Percentiles rank a stretch among this genome's conserved stretches.
Conservation (phyloP, 495 filamentous ascomycete species). For the Podospora anserina region DNA sequence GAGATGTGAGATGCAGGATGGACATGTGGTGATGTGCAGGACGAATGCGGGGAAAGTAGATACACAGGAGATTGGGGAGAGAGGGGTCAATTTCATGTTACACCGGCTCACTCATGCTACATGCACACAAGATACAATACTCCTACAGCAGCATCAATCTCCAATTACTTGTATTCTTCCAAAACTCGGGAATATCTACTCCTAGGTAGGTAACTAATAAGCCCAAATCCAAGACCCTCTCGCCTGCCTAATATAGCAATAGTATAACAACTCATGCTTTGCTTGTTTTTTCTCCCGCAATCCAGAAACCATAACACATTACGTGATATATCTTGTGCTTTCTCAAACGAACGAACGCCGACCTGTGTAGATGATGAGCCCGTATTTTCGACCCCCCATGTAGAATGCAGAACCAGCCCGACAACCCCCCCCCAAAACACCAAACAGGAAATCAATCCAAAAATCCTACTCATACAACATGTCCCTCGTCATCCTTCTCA, state of each 20-base stretch:
- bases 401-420: background rate
- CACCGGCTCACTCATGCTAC: background rate
- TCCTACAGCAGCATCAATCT: background rate
- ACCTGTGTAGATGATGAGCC: background rate
- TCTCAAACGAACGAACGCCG: background rate
- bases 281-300: background rate
- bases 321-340: background rate
- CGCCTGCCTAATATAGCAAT: background rate
- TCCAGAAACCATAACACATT: conserved; percentile 7
- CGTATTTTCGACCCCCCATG: background rate
- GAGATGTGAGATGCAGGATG: background rate
- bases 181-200: background rate
- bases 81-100: background rate
- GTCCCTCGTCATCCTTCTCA: background rate
- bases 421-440: background rate
- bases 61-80: background rate
- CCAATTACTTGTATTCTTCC: background rate
- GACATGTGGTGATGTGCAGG: background rate
- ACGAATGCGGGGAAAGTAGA: background rate
- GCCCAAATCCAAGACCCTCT: background rate
- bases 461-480: background rate
- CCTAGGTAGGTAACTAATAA: background rate
- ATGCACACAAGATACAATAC: background rate
- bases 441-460: background rate
- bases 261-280: background rate